These are phyloP conservation scores for Clonostachys rosea DNA, from an alignment of 2,329 filamentous ascomycete species.

Conservation along the genomic window DNA sequence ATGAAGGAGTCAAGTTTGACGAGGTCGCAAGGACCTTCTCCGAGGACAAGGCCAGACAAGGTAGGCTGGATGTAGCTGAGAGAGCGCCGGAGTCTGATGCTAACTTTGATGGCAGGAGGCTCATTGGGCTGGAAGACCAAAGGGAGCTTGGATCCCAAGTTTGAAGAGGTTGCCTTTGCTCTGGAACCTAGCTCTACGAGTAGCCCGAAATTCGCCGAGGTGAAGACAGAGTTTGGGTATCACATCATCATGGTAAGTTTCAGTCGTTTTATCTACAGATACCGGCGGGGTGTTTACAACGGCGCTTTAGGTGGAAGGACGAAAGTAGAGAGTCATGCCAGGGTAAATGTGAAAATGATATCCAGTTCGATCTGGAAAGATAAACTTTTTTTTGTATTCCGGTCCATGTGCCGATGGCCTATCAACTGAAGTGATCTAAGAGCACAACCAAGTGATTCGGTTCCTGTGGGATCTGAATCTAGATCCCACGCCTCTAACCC, in stretches of 20 bases:
- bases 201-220: slow-evolving; percentile 63
- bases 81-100: neutral
- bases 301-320: slow-evolving; percentile 28
- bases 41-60: slow-evolving; percentile 71
- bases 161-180: slow-evolving; percentile 68
- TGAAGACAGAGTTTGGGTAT: slow-evolving; percentile 72
- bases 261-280: neutral
- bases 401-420: slow-evolving; percentile 25
- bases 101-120: slow-evolving; percentile 45
- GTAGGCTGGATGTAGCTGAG: slow-evolving; percentile 21
- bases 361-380: slow-evolving; percentile 3
- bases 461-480: slow-evolving; percentile 2
- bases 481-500: slow-evolving; percentile 28
- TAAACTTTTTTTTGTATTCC: slow-evolving; percentile 31
- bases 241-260: slow-evolving; percentile 70
- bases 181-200: slow-evolving; percentile 61
- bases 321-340: slow-evolving; percentile 20
- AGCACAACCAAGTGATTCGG: slow-evolving; percentile 17
- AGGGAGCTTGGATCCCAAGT: slow-evolving; percentile 61
- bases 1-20: slow-evolving; percentile 66
- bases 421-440: slow-evolving; percentile 31
- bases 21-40: slow-evolving; percentile 69
- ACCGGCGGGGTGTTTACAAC: neutral
- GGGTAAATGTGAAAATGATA: neutral
- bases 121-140: slow-evolving; percentile 69